Evolutionary conservation across 108 stramenopile genomes (phyloP).

Genomic region (Epithemia pelagica): DNA sequence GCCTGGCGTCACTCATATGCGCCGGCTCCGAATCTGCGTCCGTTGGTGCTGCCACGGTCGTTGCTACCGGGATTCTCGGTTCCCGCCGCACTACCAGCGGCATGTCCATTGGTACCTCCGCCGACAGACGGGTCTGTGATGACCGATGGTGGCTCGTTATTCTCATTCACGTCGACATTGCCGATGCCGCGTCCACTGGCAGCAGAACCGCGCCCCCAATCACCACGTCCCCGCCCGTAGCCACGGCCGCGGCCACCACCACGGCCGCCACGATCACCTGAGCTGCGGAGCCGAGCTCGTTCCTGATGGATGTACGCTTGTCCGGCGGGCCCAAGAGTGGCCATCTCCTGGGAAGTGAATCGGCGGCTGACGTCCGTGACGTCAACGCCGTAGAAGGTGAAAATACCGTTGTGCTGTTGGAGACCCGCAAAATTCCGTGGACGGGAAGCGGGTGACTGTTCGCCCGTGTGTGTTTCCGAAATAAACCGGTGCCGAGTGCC

Average conservation of each 20-base stretch:
- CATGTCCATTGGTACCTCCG: background rate
- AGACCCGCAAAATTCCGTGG: background rate
- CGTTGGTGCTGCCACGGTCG: background rate
- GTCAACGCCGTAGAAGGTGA: background rate
- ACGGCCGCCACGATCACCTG: background rate
- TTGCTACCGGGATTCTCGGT: too few species aligned
- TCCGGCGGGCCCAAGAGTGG: background rate
- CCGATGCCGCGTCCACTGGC: background rate
- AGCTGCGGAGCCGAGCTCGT: background rate
- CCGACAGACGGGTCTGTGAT: background rate
- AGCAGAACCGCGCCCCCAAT: background rate
- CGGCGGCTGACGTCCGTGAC: background rate
- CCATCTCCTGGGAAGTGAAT: background rate
- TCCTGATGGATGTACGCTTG: background rate
- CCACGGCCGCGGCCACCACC: background rate
- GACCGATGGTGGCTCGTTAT: too few species aligned
- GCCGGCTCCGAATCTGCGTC: background rate
- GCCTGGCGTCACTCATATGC: background rate
- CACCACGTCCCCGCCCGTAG: background rate
- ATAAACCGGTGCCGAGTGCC: background rate
- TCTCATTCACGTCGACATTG: background rate
- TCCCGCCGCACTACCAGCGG: too few species aligned
- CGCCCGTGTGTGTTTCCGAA: background rate
- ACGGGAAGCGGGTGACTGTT: background rate
- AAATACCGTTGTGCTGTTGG: background rate